Evolutionary conservation across 495 filamentous ascomycete genomes (phyloP), one percentile per base, ranked within the genome.

Genomic region (Talaromyces nanjingensis): DNA sequence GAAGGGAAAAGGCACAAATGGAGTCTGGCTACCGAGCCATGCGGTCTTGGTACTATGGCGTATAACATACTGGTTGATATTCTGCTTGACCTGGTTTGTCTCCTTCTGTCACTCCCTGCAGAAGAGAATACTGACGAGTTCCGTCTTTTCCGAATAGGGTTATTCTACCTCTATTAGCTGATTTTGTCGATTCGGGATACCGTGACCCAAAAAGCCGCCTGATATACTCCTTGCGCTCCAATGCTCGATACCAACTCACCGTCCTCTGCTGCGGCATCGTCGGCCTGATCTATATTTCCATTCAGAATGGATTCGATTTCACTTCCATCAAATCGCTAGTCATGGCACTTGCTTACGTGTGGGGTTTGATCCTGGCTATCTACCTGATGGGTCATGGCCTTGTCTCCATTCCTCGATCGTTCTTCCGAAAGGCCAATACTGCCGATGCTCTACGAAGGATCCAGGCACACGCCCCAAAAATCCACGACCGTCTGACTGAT

Each of bases 311-410:
- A 1, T 85, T 97, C 60, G 71, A 82, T 33, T 79, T 83, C 58
- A 78, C 72, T 14, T 83, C 83, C 1, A 77, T 91, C 68, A 94
- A 96, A 77, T 88, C 85, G 52, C 77, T 96, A 29, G 81, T 94
- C 65, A 94, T 98, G 87, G 94, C 94, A 24, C 78, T 97, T 61
- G 92, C 92, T 34, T 97, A 98, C 74, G 89, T 91, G 66, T 98
- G 92, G 89, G 91, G 92, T 65, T 80, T 98, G 67, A 77, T 91
- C 3, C 79, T 97, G 63, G 94, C 92, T 16, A 97, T 98, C 63
- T 96, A 93, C 70, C 82, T 98, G 22, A 97, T 98, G 94, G 94
- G 94, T 6, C 93, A 98, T 68, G 94, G 94, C 9, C 79, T 98
- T 42, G 94, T 98, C 49, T 88, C 94, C 12, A 89, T 98, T 55